Evolutionary conservation across 352 stramenopile genomes (phyloP).

Genomic region (Pythium grandisporangium): DNA sequence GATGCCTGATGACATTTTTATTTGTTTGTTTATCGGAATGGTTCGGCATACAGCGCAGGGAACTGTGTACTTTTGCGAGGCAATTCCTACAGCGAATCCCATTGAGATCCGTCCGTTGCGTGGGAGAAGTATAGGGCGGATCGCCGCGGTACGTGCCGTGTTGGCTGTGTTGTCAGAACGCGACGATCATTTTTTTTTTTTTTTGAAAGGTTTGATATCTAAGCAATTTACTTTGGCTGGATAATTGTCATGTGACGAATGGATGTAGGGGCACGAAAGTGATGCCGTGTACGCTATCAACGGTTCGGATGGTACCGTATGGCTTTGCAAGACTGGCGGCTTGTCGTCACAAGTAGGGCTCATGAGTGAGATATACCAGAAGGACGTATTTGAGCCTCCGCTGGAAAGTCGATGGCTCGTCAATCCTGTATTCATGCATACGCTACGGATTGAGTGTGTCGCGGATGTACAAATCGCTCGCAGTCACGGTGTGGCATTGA

Average conservation of each 20-base stretch:
- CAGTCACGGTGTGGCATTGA: slow-evolving; percentile 65
- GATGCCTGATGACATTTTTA: no score
- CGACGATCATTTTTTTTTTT: not conserved
- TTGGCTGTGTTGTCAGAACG: not conserved
- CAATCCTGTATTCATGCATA: slow-evolving; percentile 57
- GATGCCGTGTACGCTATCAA: slow-evolving; percentile 71
- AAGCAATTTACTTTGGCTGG: no score
- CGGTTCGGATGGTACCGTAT: slow-evolving; percentile 30
- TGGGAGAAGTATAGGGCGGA: slow-evolving; percentile 44
- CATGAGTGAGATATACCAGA: slow-evolving; percentile 27
- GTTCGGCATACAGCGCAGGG: slow-evolving; percentile 26
- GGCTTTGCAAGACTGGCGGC: slow-evolving; percentile 70
- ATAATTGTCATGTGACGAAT: no score
- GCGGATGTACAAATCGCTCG: slow-evolving; percentile 33
- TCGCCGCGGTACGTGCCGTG: slow-evolving; percentile 39
- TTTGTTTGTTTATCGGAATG: not conserved
- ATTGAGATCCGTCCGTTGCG: slow-evolving; percentile 55
- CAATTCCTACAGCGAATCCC: slow-evolving; percentile 18
- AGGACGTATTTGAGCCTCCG: slow-evolving; percentile 32
- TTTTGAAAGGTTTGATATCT: not conserved
- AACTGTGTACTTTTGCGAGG: slow-evolving; percentile 59
- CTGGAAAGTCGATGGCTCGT: slow-evolving; percentile 62
- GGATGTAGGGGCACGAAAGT: slow-evolving; percentile 45
- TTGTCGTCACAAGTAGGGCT: slow-evolving; percentile 56
- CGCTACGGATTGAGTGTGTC: slow-evolving; percentile 48